Base-by-base conservation (phyloP, 2,329 filamentous ascomycete genomes). In the Exophiala aquamarina region DNA sequence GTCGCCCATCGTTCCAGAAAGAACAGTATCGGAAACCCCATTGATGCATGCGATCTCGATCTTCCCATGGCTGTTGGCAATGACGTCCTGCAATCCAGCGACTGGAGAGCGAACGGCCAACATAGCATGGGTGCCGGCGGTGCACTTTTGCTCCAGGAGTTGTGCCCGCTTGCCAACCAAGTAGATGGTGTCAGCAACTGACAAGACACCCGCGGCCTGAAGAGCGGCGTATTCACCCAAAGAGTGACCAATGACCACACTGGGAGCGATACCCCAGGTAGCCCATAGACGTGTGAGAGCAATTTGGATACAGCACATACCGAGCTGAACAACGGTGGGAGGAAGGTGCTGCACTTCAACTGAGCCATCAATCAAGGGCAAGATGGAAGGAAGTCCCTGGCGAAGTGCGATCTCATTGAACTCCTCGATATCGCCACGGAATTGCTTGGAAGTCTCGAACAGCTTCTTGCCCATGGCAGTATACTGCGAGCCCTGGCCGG, bases 111-210 rank as follows among this genome's bases (percentile, higher is more conserved):
- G 66, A 6, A 73, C 63, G 26, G 70, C 70, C 13, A 74, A 60
- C 71, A 74, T 74, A 2, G 68, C 62, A 43, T 72, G 69, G 3
- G 69, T 73, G 41, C 67, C 69, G 32, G 63, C 56, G 10, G 66
- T 59, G 50, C 70, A 72, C 45, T 65, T 62, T 37, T 67, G 59
- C 19, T 66, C 64, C 9, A 74, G 62, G 1, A 74, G 61, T 35
- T 67, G 61, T 9, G 70, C 70, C 4, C 71, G 61, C 18, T 60
- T 65, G 17, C 70, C 70, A 39, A 67, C 65, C 10, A 72, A 55
- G 39, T 67, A 69, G 43, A 71, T 66, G 3, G 66, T 63, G 29
- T 70, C 67, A 8, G 61, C 61, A 15, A 61, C 60, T 4, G 63
- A 66, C 14, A 70, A 41, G 5, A 69, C 63, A 37, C 68, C 68